Percentiles rank a stretch among this genome's conserved stretches.
These are phyloP conservation scores for Globomyces sp. DNA, from an alignment of 371 early-diverging fungal species.

Conservation along the genomic window DNA sequence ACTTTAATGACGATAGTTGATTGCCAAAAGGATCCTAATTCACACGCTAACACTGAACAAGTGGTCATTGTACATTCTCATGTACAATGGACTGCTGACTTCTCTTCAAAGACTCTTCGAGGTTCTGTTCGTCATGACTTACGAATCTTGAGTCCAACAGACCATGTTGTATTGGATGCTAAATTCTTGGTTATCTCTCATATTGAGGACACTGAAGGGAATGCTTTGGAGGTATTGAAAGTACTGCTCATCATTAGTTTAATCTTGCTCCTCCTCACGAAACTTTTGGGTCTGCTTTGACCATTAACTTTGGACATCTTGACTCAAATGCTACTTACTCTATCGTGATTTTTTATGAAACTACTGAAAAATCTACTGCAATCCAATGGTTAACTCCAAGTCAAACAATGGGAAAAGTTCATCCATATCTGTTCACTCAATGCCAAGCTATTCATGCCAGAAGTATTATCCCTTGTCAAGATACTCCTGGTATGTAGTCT, in stretches of 20 bases:
- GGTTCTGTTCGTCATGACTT: constrained; percentile 63
- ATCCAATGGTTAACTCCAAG: constrained; percentile 88
- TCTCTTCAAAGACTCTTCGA: constrained; percentile 62
- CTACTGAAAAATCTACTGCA: constrained; percentile 80
- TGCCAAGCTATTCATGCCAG: constrained; percentile 96
- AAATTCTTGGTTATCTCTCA: constrained; percentile 6
- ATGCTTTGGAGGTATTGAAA: neutral
- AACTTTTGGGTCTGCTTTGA: constrained; percentile 75
- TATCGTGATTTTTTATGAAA: constrained; percentile 72
- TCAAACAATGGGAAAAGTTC: constrained; percentile 92
- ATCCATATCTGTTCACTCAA: constrained; percentile 95
- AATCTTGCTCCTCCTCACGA: constrained; percentile 56
- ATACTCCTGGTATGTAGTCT: constrained; percentile 73
- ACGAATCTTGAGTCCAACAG: neutral
- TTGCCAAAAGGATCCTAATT: constrained; percentile 70
- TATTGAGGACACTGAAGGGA: neutral
- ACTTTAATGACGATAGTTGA: neutral
- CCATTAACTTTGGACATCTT: constrained; percentile 51
- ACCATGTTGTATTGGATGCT: constrained; percentile 17
- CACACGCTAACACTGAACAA: constrained; percentile 76
- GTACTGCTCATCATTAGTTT: constrained; percentile 41
- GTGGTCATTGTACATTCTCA: constrained; percentile 71
- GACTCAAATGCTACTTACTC: constrained; percentile 35
- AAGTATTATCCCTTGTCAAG: constrained; percentile 84
- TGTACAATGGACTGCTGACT: constrained; percentile 74